Conservation (phyloP, 2,329 filamentous ascomycete species). For the Rutstroemia sp. region DNA sequence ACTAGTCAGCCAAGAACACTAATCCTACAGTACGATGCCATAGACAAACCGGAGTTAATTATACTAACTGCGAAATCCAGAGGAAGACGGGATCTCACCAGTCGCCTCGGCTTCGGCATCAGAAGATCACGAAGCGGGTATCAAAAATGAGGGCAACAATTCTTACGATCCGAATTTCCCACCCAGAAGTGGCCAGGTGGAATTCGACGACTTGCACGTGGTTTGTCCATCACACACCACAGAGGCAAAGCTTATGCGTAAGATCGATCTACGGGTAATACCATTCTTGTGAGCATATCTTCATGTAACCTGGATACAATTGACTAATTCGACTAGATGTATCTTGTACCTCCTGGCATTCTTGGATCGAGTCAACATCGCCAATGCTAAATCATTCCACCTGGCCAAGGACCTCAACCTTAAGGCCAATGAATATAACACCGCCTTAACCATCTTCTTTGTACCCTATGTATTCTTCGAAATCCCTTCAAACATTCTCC, state of each 20-base stretch:
- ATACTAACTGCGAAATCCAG: not conserved
- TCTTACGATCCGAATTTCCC: conserved; percentile 22
- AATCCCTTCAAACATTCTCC: conserved; percentile 65
- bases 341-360: conserved; percentile 67
- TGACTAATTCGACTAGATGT: conserved; percentile 22
- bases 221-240: conserved; percentile 29
- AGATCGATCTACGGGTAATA: conserved; percentile 64
- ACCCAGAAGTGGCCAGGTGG: not conserved
- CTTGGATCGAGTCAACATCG: conserved; percentile 69
- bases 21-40: not conserved
- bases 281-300: conserved; percentile 50
- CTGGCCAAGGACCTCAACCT: conserved; percentile 57
- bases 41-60: not conserved
- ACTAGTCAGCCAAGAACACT: not conserved
- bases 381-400: conserved; percentile 64
- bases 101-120: not conserved
- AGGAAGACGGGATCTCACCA: not conserved
- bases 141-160: conserved; percentile 19
- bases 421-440: conserved; percentile 58
- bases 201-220: conserved; percentile 24
- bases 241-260: conserved; percentile 57
- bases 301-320: not conserved
- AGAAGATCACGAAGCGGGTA: conserved; percentile 17
- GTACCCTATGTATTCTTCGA: conserved; percentile 67
- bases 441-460: conserved; percentile 73